These are phyloP conservation scores for Crithidia brevicula DNA, from an alignment of 208 protist species.

Conservation along the genomic window DNA sequence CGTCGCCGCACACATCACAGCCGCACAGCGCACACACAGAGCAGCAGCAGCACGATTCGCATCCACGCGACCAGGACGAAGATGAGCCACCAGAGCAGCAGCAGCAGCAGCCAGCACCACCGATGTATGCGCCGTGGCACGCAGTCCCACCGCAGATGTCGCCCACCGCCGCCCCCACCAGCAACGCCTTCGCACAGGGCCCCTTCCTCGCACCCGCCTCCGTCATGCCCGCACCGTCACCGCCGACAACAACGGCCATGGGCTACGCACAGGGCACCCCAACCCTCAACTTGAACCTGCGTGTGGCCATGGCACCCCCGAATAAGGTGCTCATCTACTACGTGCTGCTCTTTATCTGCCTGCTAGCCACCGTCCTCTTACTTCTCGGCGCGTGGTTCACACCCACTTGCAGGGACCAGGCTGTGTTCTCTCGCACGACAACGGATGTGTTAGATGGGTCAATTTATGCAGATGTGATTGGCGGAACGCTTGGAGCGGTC, in stretches of 20 bases:
- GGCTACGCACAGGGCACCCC: slow-evolving; percentile 5
- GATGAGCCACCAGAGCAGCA: not conserved
- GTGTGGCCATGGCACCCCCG: slow-evolving; percentile 1
- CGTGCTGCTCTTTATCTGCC: not conserved
- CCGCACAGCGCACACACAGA: not conserved
- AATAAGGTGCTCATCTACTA: slow-evolving; percentile 11
- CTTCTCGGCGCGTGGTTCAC: not conserved
- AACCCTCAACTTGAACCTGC: slow-evolving; percentile 8
- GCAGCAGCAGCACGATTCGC: not conserved
- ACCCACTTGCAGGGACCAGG: not conserved
- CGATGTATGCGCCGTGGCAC: slow-evolving; percentile 17
- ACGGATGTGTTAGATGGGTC: not conserved
- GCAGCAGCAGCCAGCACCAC: not conserved
- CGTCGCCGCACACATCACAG: not conserved
- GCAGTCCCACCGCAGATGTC: not conserved
- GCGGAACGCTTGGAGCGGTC: not conserved
- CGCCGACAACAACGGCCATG: not conserved
- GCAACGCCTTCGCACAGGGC: not conserved
- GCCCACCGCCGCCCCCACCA: not conserved
- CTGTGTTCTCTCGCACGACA: slow-evolving; percentile 2
- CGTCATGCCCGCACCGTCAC: not conserved
- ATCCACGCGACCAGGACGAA: not conserved
- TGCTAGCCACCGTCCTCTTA: not conserved
- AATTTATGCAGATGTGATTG: not conserved
- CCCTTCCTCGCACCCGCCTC: slow-evolving; percentile 1